These are phyloP conservation scores for Aquilaria yunnanensis DNA, from an alignment of 345 rosid genomes.

Conservation along the genomic window DNA sequence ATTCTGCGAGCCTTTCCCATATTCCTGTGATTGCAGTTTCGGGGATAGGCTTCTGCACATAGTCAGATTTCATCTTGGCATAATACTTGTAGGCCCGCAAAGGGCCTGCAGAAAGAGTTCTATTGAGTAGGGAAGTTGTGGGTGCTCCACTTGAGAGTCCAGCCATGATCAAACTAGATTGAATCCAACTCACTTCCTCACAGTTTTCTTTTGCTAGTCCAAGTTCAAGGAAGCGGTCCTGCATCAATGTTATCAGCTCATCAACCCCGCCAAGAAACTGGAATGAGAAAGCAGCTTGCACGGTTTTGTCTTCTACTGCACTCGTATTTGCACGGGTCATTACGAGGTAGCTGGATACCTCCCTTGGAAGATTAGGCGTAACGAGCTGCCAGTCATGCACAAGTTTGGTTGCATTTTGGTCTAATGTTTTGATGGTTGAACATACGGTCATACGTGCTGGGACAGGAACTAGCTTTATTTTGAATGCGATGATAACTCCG, in stretches of 20 bases:
- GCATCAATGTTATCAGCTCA: not conserved
- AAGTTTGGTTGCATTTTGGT: not conserved
- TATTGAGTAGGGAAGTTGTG: not conserved
- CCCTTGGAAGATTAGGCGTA: not conserved
- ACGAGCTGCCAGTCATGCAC: conserved; percentile 2
- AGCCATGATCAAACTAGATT: not conserved
- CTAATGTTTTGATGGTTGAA: not conserved
- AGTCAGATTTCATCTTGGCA: conserved; percentile 6
- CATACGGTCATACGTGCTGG: not conserved
- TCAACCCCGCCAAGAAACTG: conserved; percentile 4
- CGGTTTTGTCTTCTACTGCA: not conserved
- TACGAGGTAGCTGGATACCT: not conserved
- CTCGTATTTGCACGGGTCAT: not conserved
- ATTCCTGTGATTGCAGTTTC: not conserved
- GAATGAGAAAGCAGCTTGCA: not conserved
- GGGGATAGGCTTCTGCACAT: not conserved
- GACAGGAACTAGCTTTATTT: not conserved
- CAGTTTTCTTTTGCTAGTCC: not conserved
- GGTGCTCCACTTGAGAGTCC: not conserved
- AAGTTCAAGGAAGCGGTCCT: not conserved
- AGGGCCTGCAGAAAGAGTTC: not conserved
- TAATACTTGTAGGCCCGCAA: no score
- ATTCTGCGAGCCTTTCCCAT: not conserved
- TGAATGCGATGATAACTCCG: not conserved
- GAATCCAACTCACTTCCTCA: not conserved